A percentile compares a stretch with the other conserved stretches of the same genome.
Evolutionary conservation across 1,139 yeast species (phyloP).

Genomic region (Wickerhamiella infanticola): DNA sequence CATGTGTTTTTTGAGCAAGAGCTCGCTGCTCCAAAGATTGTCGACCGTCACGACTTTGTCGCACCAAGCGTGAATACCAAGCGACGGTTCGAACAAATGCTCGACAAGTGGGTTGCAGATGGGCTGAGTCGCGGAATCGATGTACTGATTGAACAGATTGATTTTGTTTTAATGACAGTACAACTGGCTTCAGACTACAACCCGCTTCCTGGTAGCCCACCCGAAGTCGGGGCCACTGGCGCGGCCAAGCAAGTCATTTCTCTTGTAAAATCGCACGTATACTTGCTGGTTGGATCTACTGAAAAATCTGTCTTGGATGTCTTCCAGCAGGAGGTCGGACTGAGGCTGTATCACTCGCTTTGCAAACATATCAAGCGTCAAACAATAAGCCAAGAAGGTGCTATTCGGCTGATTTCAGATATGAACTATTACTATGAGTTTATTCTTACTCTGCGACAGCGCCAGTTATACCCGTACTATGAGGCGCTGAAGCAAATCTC

Average conservation of each 20-base stretch:
- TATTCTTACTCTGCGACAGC: constrained; percentile 47
- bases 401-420: constrained; percentile 43
- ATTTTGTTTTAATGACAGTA: constrained; percentile 33
- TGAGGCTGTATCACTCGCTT: constrained; percentile 61
- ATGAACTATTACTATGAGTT: constrained; percentile 65
- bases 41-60: constrained; percentile 61
- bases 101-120: constrained; percentile 82
- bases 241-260: constrained; percentile 53
- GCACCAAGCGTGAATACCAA: constrained; percentile 71
- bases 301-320: constrained; percentile 82
- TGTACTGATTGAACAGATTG: constrained; percentile 66
- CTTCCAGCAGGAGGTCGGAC: constrained; percentile 86
- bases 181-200: constrained; percentile 41
- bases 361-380: constrained; percentile 59
- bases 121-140: constrained; percentile 86
- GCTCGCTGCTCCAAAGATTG: constrained; percentile 42
- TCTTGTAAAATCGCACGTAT: constrained; percentile 57
- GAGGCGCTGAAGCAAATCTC: constrained; percentile 75
- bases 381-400: constrained; percentile 66
- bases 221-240: constrained; percentile 46
- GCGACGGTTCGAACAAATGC: constrained; percentile 58
- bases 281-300: constrained; percentile 63
- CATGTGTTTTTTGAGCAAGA: constrained; percentile 86
- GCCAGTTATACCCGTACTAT: constrained; percentile 57
- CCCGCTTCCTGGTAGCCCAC: constrained; percentile 22